Evolutionary conservation across 176 grass and related monocot species (phyloP).

Genomic region (Olyra latifolia): DNA sequence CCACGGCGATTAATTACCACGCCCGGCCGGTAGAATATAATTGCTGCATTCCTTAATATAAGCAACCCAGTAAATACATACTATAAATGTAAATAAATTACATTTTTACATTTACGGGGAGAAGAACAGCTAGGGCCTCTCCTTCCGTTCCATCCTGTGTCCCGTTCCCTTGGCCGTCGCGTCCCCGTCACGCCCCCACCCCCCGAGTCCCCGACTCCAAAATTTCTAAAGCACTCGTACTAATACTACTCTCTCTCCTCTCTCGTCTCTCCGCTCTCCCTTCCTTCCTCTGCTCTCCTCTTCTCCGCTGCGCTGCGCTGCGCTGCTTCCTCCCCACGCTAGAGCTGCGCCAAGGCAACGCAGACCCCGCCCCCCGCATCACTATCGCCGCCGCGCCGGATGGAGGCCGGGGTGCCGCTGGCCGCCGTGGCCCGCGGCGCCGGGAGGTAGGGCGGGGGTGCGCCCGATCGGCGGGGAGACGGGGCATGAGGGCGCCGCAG

Average conservation of each 20-base stretch:
- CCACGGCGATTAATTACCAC: not conserved
- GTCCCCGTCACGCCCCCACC: conserved; percentile 1
- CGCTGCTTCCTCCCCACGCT: conserved; percentile 42
- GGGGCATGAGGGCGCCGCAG: conserved; percentile 44
- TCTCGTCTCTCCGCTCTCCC: not conserved
- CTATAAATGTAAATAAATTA: too few relatives aligned
- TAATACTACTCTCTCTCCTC: not conserved
- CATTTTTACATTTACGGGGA: too few relatives aligned
- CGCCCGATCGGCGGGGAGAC: conserved; percentile 39
- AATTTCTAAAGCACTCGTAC: conserved; percentile 30
- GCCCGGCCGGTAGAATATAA: too few relatives aligned
- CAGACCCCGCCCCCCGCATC: not conserved
- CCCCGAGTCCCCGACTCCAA: conserved; percentile 21
- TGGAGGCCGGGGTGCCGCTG: conserved; percentile 25
- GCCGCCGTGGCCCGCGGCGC: not conserved
- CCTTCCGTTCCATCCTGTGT: too few relatives aligned
- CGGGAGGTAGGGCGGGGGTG: conserved; percentile 30
- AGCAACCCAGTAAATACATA: too few relatives aligned
- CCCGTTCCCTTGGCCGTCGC: too few relatives aligned
- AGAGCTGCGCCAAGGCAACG: not conserved
- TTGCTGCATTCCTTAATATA: too few relatives aligned
- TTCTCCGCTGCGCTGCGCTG: not conserved
- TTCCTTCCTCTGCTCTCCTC: not conserved
- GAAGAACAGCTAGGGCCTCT: too few relatives aligned
- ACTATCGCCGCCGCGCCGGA: not conserved